These are phyloP conservation scores for Sextonia rubra DNA, from an alignment of 164 flowering plant genomes.

Conservation along the genomic window DNA sequence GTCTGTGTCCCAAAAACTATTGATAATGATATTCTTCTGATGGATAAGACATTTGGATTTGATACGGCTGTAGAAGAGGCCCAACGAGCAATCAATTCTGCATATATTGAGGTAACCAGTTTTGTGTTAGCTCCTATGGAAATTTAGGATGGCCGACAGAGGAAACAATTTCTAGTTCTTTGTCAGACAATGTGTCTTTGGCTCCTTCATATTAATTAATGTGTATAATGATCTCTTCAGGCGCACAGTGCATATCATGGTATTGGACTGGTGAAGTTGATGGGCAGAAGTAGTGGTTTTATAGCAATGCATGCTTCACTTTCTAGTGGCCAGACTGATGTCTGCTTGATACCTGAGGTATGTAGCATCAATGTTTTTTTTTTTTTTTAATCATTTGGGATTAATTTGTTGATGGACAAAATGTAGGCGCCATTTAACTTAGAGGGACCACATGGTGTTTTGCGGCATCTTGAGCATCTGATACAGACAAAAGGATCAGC, in stretches of 20 bases:
- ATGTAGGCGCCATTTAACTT: conserved; percentile 33
- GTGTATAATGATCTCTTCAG: conserved; percentile 14
- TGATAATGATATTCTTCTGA: conserved; percentile 44
- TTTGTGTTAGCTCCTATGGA: background rate
- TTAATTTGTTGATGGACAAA: background rate
- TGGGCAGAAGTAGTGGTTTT: conserved; percentile 53
- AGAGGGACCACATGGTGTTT: conserved; percentile 38
- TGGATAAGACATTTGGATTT: conserved; percentile 53
- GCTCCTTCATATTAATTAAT: background rate
- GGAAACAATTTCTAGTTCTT: background rate
- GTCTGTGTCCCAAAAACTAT: conserved; percentile 48
- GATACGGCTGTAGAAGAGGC: conserved; percentile 53
- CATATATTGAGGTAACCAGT: conserved; percentile 39
- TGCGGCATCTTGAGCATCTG: conserved; percentile 36
- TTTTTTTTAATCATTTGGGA: background rate
- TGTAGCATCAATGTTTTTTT: background rate
- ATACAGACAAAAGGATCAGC: conserved; percentile 40
- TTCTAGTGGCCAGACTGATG: conserved; percentile 42
- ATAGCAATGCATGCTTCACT: conserved; percentile 52
- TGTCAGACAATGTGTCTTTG: background rate
- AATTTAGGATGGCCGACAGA: background rate
- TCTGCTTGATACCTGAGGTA: conserved; percentile 50
- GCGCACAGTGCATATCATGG: conserved; percentile 49
- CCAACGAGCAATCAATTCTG: conserved; percentile 47
- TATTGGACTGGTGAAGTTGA: conserved; percentile 42